Percentiles rank a stretch among this genome's conserved stretches.
Conservation (phyloP, 768 basidiomycete species). For the Amanita pseudoporphyria region DNA sequence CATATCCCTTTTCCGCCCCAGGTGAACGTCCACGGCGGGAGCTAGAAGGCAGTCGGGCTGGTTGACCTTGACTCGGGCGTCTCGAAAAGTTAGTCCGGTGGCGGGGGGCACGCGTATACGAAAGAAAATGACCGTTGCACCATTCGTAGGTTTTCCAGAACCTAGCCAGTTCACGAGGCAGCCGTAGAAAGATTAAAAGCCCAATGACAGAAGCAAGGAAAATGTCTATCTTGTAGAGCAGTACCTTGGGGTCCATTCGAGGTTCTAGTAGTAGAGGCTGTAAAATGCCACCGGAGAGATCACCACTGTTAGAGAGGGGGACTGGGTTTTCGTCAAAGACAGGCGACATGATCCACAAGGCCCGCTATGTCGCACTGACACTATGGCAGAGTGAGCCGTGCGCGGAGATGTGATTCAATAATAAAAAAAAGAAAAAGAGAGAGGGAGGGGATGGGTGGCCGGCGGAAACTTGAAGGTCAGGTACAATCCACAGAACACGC, state of each 20-base stretch:
- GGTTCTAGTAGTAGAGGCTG: too few species aligned
- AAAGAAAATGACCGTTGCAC: slow-evolving; percentile 43
- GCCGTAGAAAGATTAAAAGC: slow-evolving; percentile 29
- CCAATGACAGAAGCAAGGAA: slow-evolving; percentile 33
- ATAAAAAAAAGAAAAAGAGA: too few species aligned
- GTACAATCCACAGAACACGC: too few species aligned
- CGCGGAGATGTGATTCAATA: too few species aligned
- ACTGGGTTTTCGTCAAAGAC: too few species aligned
- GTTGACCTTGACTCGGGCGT: neutral
- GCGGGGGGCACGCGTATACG: slow-evolving; percentile 13
- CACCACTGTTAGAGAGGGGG: too few species aligned
- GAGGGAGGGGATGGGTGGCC: too few species aligned
- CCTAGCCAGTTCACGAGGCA: slow-evolving; percentile 45
- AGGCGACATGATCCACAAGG: too few species aligned
- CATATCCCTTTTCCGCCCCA: neutral
- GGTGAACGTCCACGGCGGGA: neutral
- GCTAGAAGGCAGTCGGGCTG: neutral
- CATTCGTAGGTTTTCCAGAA: slow-evolving; percentile 45
- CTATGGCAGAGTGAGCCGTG: too few species aligned
- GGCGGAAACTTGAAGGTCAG: too few species aligned
- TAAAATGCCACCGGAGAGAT: too few species aligned
- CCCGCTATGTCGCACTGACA: too few species aligned
- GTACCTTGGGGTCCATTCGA: neutral
- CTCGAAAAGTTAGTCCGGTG: neutral
- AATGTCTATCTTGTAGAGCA: slow-evolving; percentile 36